Evolutionary conservation across 495 filamentous ascomycete genomes (phyloP).

Genomic region (Trichocladium uniseriatum): DNA sequence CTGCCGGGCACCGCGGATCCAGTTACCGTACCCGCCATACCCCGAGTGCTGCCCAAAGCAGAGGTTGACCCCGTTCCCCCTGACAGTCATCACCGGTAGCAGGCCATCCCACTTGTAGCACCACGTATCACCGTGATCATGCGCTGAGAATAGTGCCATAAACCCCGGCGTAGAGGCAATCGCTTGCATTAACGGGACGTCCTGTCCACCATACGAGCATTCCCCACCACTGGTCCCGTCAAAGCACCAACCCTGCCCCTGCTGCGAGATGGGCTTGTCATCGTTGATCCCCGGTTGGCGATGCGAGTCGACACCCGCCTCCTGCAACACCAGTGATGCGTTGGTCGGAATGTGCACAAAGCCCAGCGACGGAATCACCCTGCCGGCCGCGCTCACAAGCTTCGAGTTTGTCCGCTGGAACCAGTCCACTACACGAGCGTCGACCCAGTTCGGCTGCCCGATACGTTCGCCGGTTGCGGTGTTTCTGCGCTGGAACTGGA

Average conservation of each 20-base stretch:
- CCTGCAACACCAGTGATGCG: slow-evolving; percentile 46
- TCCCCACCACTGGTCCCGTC: slow-evolving; percentile 33
- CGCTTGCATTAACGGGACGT: slow-evolving; percentile 57
- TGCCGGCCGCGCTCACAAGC: slow-evolving; percentile 28
- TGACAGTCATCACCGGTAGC: slow-evolving; percentile 23
- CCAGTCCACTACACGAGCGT: slow-evolving; percentile 48
- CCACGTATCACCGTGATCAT: slow-evolving; percentile 66
- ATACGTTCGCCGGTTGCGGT: slow-evolving; percentile 20
- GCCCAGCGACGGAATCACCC: slow-evolving; percentile 50
- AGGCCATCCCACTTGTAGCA: slow-evolving; percentile 40
- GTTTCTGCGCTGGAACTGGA: slow-evolving; percentile 39
- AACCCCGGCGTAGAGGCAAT: slow-evolving; percentile 47
- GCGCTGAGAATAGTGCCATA: slow-evolving; percentile 56
- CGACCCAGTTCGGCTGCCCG: slow-evolving; percentile 38
- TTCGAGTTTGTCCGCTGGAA: slow-evolving; percentile 41
- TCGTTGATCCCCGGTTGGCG: slow-evolving; percentile 58
- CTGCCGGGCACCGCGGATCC: slow-evolving; percentile 52
- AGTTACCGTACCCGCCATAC: slow-evolving; percentile 62
- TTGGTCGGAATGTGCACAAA: slow-evolving; percentile 66
- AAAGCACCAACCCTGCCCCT: slow-evolving; percentile 42
- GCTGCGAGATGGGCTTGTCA: slow-evolving; percentile 44
- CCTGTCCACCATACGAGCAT: slow-evolving; percentile 44
- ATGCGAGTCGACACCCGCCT: slow-evolving; percentile 30
- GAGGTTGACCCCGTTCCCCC: slow-evolving; percentile 36
- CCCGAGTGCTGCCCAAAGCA: slow-evolving; percentile 66